Evolutionary conservation across 2,329 filamentous ascomycete species (phyloP), one percentile per base, ranked within the genome.

Genomic region (Talaromyces sp.): DNA sequence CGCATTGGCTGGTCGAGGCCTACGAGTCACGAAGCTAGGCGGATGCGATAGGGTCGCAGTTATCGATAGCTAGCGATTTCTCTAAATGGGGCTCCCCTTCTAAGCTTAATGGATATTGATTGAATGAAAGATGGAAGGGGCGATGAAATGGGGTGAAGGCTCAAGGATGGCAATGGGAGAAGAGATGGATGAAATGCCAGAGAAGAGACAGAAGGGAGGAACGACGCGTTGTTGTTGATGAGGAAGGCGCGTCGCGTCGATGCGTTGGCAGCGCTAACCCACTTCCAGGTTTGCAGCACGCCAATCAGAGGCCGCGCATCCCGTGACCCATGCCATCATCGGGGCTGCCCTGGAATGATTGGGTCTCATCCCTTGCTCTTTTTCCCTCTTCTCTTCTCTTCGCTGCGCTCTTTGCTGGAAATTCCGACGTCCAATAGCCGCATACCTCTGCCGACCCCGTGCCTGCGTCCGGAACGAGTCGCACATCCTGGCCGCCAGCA

Each of bases 1-100:
- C 50, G 56, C 56, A 59, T 59, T 39, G 50, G 60, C n/a, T 31
- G 50, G 17, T 63, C 61, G 49, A 57, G 61, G 39, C 61, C 61
- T 27, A 57, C 61, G 49, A 39, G 37, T 50, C n/a, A 62, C 61
- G 49, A 39, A 54, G 15, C 56, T 58, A 41, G 56, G 56, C 56
- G 56, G 56, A 43, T 41, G 35, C 35, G 54, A 41, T 27, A 54
- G 22, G 45, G 45, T 9, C 9, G 31, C 31, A 43, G 56, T 43
- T 59, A 59, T 59, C 56, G 47, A 50, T 19, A 52, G 52, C 52
- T 37, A 56, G n/a, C 9, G 19, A 56, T 56, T 52, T n/a, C 3
- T 11, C 13, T 56, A 4, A 56, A 56, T 11, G 33, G 50, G 17
- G 3, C 13, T 13, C 31, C n/a, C 50, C 52, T 56, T 56, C 31